Percentiles rank a stretch among this genome's conserved stretches.
Conservation (phyloP, 164 flowering plant species). For the Berberis vulgaris region DNA sequence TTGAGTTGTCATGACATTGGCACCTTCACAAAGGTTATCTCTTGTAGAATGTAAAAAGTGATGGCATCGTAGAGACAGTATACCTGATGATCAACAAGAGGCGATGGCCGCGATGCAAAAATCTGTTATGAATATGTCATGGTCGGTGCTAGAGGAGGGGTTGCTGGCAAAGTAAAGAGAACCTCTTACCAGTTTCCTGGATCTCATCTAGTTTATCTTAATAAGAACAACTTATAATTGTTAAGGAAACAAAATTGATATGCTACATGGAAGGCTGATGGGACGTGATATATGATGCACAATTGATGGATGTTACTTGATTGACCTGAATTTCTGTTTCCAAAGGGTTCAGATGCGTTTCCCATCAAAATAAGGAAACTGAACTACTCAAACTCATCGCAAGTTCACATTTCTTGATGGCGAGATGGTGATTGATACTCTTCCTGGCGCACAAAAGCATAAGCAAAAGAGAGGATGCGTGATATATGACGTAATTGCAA, state of each 20-base stretch:
- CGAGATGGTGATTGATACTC: conserved; percentile 93
- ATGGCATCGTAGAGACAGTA: no score
- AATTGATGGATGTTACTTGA: background rate
- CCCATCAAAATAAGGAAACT: background rate
- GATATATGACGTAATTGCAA: conserved; percentile 86
- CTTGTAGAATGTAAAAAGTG: no score
- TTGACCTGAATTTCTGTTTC: background rate
- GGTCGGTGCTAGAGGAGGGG: no score
- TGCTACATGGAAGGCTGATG: conserved; percentile 2
- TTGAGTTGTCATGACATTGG: no score
- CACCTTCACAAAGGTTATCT: no score
- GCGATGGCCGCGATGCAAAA: no score
- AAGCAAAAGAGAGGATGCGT: conserved; percentile 92
- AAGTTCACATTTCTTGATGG: conserved; percentile 34
- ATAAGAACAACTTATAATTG: background rate
- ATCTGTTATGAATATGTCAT: no score
- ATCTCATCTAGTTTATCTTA: no score
- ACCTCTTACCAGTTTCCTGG: no score
- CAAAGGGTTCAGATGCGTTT: background rate
- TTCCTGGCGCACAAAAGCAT: conserved; percentile 41
- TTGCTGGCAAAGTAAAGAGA: no score
- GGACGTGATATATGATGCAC: conserved; percentile 1
- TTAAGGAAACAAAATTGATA: background rate
- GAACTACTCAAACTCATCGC: conserved; percentile 14
- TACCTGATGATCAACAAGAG: no score